Conservation (phyloP, 257 asterid genomes). For the Jaltomata sinuosa region DNA sequence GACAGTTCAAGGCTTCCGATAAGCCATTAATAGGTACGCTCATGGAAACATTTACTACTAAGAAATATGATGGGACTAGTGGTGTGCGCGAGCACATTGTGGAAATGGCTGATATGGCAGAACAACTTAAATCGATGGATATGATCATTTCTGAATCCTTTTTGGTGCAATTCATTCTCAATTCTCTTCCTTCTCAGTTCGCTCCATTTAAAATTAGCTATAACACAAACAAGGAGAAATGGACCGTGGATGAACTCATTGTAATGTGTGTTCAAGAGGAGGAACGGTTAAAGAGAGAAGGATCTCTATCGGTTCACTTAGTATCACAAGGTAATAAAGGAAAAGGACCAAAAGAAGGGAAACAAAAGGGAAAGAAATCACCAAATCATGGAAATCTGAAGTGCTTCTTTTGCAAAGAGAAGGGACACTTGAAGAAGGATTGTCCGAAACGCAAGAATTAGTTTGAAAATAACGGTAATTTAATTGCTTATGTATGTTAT, state of each 20-base stretch:
- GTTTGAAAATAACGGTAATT: neutral
- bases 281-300: neutral
- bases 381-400: neutral
- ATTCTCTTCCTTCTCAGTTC: neutral
- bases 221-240: neutral
- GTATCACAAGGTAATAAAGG: neutral
- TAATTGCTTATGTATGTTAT: neutral
- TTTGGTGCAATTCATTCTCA: constrained; percentile 3
- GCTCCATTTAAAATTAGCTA: neutral
- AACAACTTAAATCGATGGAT: neutral
- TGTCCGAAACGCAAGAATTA: neutral
- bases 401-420: neutral
- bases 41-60: neutral
- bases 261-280: constrained; percentile 7
- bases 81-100: neutral
- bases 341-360: neutral
- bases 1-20: neutral
- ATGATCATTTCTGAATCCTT: constrained; percentile 3
- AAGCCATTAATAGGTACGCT: neutral
- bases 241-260: neutral
- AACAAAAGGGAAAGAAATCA: neutral
- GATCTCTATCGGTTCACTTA: neutral
- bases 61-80: neutral
- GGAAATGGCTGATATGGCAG: neutral
- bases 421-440: neutral